A percentile compares a stretch with the other conserved stretches of the same genome.
These are phyloP conservation scores for Sporothrix phasma DNA, from an alignment of 2,329 filamentous ascomycete species.

Conservation along the genomic window DNA sequence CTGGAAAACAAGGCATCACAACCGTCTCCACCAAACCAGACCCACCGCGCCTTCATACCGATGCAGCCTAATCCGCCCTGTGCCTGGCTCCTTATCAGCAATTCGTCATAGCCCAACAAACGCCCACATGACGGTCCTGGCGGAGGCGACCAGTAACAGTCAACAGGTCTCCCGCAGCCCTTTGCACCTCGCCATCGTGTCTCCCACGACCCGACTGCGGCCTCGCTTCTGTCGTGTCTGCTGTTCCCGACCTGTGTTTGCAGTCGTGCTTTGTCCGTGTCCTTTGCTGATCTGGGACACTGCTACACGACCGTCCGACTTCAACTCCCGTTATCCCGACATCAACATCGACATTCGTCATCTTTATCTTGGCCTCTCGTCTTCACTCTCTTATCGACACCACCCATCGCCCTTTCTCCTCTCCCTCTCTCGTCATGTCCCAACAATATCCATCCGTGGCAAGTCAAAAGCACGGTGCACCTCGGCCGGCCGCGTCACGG, in stretches of 20 bases:
- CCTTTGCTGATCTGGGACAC: background rate
- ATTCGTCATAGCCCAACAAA: constrained; percentile 15
- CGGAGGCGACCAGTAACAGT: background rate
- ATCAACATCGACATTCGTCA: background rate
- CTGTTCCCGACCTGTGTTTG: background rate
- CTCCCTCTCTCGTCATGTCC: constrained; percentile 19
- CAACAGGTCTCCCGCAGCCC: constrained; percentile 6
- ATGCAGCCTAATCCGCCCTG: constrained; percentile 4
- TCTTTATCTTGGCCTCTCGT: background rate
- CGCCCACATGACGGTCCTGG: constrained; percentile 12
- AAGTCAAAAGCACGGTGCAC: constrained; percentile 30
- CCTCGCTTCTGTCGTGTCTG: background rate
- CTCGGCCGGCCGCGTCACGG: constrained; percentile 54
- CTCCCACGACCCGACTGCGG: background rate
- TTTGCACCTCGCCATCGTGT: background rate
- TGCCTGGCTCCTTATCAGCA: constrained; percentile 9
- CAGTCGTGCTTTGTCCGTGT: background rate
- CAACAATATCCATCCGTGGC: constrained; percentile 5
- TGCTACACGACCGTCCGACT: background rate
- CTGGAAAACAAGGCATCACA: background rate
- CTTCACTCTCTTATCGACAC: background rate
- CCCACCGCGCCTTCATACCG: background rate
- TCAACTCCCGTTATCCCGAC: background rate
- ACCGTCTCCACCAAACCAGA: background rate
- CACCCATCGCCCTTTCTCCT: background rate